Conservation (phyloP, 192 early-diverging fungal species). For the Radiomyces spectabilis region DNA sequence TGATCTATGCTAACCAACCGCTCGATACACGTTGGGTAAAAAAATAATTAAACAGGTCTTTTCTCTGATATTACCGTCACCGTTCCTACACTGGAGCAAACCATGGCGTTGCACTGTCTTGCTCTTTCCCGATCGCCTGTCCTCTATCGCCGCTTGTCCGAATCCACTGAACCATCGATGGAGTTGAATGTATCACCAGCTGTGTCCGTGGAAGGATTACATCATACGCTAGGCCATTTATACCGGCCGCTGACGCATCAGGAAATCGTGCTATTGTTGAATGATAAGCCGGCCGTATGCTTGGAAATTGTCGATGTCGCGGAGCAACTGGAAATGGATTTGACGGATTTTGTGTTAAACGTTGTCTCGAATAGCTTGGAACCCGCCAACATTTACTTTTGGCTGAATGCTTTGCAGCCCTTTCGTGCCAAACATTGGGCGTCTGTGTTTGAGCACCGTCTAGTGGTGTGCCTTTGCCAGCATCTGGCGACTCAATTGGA, state of each 20-base stretch:
- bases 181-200: background rate
- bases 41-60: too few relatives aligned
- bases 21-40: too few relatives aligned
- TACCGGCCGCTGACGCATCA: background rate
- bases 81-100: background rate
- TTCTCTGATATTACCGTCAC: background rate
- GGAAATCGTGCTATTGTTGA: background rate
- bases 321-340: background rate
- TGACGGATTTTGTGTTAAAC: too few relatives aligned
- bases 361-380: too few relatives aligned
- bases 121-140: background rate
- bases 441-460: too few relatives aligned
- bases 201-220: background rate
- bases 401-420: too few relatives aligned
- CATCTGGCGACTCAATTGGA: background rate
- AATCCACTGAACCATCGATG: too few relatives aligned
- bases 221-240: background rate
- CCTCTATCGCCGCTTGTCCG: background rate
- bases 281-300: background rate
- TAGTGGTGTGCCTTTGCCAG: too few relatives aligned
- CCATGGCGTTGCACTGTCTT: background rate
- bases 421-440: too few relatives aligned
- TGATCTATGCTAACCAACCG: too few relatives aligned
- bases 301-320: background rate
- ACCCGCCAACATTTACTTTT: too few relatives aligned